Evolutionary conservation across 2,329 filamentous ascomycete species (phyloP).

Genomic region (Emmonsia crescens): DNA sequence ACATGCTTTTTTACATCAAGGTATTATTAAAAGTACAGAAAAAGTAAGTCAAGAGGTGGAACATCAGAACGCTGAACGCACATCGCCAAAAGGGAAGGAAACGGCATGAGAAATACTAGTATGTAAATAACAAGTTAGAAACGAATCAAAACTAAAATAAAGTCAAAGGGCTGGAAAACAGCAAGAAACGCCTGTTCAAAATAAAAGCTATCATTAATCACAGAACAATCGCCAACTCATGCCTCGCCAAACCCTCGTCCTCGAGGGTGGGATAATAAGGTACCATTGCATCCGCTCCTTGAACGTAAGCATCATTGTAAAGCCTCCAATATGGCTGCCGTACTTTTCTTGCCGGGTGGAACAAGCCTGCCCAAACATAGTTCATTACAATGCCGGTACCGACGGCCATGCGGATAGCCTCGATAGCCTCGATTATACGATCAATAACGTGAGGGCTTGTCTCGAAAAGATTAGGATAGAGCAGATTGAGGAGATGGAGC

Average conservation of each 20-base stretch:
- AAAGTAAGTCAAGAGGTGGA: background rate
- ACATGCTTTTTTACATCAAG: background rate
- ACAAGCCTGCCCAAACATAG: slow-evolving; percentile 94
- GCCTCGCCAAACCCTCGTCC: slow-evolving; percentile 65
- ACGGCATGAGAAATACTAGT: background rate
- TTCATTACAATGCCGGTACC: slow-evolving; percentile 91
- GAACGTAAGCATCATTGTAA: slow-evolving; percentile 95
- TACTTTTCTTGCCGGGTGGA: slow-evolving; percentile 93
- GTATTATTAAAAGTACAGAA: background rate
- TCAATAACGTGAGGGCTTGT: slow-evolving; percentile 98
- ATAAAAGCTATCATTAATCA: slow-evolving; percentile 32
- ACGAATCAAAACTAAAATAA: background rate
- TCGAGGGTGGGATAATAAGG: slow-evolving; percentile 87
- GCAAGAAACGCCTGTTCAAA: background rate
- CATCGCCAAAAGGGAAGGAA: background rate
- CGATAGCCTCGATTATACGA: slow-evolving; percentile 92
- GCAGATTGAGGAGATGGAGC: slow-evolving; percentile 90
- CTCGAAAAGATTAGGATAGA: slow-evolving; percentile 96
- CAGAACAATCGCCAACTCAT: slow-evolving; percentile 73
- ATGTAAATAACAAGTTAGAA: slow-evolving; percentile 1
- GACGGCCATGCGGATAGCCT: slow-evolving; percentile 86
- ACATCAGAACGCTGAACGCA: background rate
- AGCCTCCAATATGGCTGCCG: slow-evolving; percentile 90
- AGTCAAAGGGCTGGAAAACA: background rate
- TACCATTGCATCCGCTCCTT: slow-evolving; percentile 85